Evolutionary conservation across 2,329 filamentous ascomycete species (phyloP), one percentile per base, ranked within the genome.

Genomic region (Hortaea werneckii): DNA sequence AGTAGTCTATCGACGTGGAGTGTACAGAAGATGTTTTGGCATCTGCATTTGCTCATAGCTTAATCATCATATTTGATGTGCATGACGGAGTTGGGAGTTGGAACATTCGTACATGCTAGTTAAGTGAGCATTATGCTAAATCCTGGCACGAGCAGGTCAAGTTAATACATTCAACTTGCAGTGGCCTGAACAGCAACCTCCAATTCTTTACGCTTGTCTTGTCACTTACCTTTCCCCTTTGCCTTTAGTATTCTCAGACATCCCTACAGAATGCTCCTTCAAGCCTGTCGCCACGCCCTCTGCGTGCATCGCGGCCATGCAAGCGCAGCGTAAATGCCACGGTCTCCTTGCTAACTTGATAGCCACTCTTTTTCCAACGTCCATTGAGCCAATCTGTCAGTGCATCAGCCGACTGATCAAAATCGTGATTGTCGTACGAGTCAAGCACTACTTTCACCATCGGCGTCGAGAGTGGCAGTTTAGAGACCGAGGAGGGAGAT

Each of bases 301-400:
- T 53, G 10, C 13, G 27, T 0, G 54, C 55, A 13, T 54, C 39
- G 28, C 49, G 38, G 1, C 55, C 55, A n/a, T 51, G 10, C 9
- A 43, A 13, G 8, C 47, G 40, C 11, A 61, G 41, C 11, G 51
- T 56, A 27, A 56, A 56, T 40, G 50, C 53, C 4, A 61, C 51
- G 12, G 49, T 48, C 45, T 59, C 47, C n/a, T 29, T 32, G 26
- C 47, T 51, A 4, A 60, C 50, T n/a, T 43, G 40, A 40, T 52
- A 51, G 1, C 58, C 56, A 1, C 49, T 56, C 49, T 61, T 60
- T 32, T 38, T 42, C 58, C 57, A 59, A 6, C 58, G 43, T 1
- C 49, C 49, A 40, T 61, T 60, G 6, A 59, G 35, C 57, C 58
- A 60, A 20, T 55, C 48, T 4, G 56, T 45, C 34, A 62, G 37